Evolutionary conservation across 2,329 filamentous ascomycete species (phyloP).

Genomic region (Arthrinium puccinioides): DNA sequence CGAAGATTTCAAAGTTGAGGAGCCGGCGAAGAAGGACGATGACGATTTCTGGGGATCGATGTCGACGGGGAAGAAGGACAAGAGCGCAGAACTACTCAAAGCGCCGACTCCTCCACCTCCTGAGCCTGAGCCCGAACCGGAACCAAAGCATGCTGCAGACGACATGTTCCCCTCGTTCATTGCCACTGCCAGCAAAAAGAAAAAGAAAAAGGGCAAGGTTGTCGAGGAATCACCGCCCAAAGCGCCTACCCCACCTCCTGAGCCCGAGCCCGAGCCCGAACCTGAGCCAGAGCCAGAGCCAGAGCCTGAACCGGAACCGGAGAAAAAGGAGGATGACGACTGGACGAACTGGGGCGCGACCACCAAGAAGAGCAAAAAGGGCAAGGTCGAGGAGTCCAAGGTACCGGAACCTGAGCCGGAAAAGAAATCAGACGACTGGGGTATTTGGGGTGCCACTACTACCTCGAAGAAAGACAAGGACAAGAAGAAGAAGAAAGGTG

Average conservation of each 20-base stretch:
- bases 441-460: background rate
- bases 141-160: constrained; percentile 1
- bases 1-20: constrained; percentile 12
- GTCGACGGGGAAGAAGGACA: constrained; percentile 30
- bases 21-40: constrained; percentile 19
- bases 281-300: constrained; percentile 18
- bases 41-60: constrained; percentile 23
- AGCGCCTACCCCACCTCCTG: constrained; percentile 4
- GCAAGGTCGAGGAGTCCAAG: constrained; percentile 18
- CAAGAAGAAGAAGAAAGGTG: constrained; percentile 9
- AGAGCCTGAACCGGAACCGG: constrained; percentile 23
- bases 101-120: constrained; percentile 12
- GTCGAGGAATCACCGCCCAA: constrained; percentile 11
- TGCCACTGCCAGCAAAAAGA: constrained; percentile 20
- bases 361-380: constrained; percentile 19
- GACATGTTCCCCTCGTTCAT: constrained; percentile 1
- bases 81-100: constrained; percentile 16
- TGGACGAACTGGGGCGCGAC: background rate
- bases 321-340: constrained; percentile 2
- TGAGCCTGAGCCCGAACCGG: constrained; percentile 1
- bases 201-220: constrained; percentile 20
- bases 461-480: constrained; percentile 5
- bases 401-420: constrained; percentile 8
- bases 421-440: background rate
- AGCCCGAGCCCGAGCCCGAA: constrained; percentile 9